Conservation (phyloP, 2,329 filamentous ascomycete genomes). For the Plenodomus biglobosus region DNA sequence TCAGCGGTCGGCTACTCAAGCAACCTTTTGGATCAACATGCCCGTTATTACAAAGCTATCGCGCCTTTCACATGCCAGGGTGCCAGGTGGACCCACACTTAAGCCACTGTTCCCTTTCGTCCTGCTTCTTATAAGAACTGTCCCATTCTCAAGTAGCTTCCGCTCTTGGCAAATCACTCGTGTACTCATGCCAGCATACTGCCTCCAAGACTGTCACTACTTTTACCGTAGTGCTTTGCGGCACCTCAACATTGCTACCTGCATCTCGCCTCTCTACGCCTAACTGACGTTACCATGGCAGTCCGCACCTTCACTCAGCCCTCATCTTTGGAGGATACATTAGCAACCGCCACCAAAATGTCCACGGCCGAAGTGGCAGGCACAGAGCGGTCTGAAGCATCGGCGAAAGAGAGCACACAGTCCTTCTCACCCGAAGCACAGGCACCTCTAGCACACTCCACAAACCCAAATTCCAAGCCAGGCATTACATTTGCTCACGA, state of each 20-base stretch:
- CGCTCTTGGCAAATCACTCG: slow-evolving; percentile 19
- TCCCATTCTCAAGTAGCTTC: slow-evolving; percentile 12
- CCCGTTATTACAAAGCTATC: slow-evolving; percentile 33
- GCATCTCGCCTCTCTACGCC: slow-evolving; percentile 73
- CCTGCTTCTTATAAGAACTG: slow-evolving; percentile 38
- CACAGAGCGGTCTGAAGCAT: slow-evolving; percentile 49
- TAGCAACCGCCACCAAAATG: slow-evolving; percentile 52
- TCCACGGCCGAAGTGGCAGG: slow-evolving; percentile 43
- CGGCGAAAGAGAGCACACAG: slow-evolving; percentile 57
- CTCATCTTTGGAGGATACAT: slow-evolving; percentile 70
- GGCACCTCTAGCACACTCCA: slow-evolving; percentile 52
- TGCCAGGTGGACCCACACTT: slow-evolving; percentile 20
- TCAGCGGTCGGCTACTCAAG: slow-evolving; percentile 33
- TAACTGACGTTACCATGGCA: slow-evolving; percentile 63
- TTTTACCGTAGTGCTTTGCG: slow-evolving; percentile 89
- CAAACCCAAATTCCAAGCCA: slow-evolving; percentile 60
- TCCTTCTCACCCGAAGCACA: slow-evolving; percentile 51
- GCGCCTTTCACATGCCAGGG: slow-evolving; percentile 40
- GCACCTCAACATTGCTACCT: slow-evolving; percentile 79
- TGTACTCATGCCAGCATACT: slow-evolving; percentile 72
- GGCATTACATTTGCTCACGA: slow-evolving; percentile 89
- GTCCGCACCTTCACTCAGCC: slow-evolving; percentile 71
- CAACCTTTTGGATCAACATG: slow-evolving; percentile 25
- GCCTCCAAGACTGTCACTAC: slow-evolving; percentile 84
- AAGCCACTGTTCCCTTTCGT: slow-evolving; percentile 37